Conservation (phyloP, 768 basidiomycete species). For the Lentinula edodes region DNA sequence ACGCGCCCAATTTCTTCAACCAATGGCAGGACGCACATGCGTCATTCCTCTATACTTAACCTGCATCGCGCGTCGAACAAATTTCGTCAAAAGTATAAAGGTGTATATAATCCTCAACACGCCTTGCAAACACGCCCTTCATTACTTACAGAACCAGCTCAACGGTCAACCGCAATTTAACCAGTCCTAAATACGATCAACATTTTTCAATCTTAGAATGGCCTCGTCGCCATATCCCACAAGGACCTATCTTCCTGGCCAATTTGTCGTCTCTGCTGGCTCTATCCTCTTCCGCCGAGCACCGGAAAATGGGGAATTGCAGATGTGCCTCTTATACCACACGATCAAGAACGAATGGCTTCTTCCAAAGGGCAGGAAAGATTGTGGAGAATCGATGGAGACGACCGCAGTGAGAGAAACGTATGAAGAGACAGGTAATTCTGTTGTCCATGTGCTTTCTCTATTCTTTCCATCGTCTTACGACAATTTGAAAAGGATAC, state of each 20-base stretch:
- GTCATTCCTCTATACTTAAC: background rate
- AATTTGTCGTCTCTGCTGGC: constrained; percentile 38
- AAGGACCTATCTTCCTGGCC: constrained; percentile 19
- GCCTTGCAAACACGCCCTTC: background rate
- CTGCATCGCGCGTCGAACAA: background rate
- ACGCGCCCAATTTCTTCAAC: background rate
- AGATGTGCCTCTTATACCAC: constrained; percentile 35
- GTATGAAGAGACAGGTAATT: constrained; percentile 50
- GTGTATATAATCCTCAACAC: constrained; percentile 1
- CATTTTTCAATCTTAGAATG: background rate
- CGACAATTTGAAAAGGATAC: constrained; percentile 26
- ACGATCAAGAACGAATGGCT: constrained; percentile 26
- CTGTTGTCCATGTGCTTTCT: no score
- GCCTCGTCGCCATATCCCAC: constrained; percentile 3
- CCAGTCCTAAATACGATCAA: no score
- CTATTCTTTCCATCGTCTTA: background rate
- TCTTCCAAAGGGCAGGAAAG: constrained; percentile 61
- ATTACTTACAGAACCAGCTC: background rate
- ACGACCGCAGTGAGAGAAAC: constrained; percentile 54
- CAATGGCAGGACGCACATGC: background rate
- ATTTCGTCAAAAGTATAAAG: background rate
- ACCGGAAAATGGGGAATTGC: constrained; percentile 13
- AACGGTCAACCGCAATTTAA: background rate
- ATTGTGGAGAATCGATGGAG: constrained; percentile 47
- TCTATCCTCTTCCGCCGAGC: constrained; percentile 31